Conservation (phyloP, 257 asterid genomes). For the Ilex asprella region DNA sequence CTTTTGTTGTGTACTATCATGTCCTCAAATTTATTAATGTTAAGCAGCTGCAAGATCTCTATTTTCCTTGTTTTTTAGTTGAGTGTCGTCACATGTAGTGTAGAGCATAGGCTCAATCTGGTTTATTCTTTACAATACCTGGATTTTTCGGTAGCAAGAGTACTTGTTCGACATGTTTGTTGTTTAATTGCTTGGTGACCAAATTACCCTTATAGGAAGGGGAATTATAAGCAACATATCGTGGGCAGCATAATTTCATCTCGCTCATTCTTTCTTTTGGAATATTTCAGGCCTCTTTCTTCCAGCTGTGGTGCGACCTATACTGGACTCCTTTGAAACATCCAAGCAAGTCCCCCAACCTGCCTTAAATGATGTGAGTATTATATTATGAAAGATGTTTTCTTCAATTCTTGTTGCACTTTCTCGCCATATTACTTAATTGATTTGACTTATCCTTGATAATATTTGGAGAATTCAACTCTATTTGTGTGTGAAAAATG, state of each 20-base stretch:
- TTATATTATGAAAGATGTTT: neutral
- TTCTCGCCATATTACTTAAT: too few species aligned
- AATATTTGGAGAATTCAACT: neutral
- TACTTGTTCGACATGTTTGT: neutral
- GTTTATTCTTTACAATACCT: too few species aligned
- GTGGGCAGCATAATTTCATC: neutral
- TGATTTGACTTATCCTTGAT: too few species aligned
- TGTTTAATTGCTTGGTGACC: neutral
- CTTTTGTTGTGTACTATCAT: too few species aligned
- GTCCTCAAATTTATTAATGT: too few species aligned
- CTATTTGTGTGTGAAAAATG: neutral
- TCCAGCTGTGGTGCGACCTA: conserved; percentile 96
- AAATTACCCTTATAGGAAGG: neutral
- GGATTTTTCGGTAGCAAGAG: neutral
- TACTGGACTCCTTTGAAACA: conserved; percentile 74
- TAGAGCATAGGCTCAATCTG: too few species aligned
- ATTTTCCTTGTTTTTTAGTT: too few species aligned
- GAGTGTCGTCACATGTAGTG: too few species aligned
- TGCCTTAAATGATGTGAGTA: conserved; percentile 68
- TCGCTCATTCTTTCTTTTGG: conserved; percentile 9
- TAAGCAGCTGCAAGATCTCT: neutral
- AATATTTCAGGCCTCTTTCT: conserved; percentile 74
- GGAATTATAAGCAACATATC: neutral
- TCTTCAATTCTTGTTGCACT: too few species aligned
- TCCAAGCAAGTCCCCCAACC: conserved; percentile 71